Percentiles rank a stretch among this genome's conserved stretches.
Evolutionary conservation across 495 filamentous ascomycete genomes (phyloP).

Genomic region (Podospora comata): DNA sequence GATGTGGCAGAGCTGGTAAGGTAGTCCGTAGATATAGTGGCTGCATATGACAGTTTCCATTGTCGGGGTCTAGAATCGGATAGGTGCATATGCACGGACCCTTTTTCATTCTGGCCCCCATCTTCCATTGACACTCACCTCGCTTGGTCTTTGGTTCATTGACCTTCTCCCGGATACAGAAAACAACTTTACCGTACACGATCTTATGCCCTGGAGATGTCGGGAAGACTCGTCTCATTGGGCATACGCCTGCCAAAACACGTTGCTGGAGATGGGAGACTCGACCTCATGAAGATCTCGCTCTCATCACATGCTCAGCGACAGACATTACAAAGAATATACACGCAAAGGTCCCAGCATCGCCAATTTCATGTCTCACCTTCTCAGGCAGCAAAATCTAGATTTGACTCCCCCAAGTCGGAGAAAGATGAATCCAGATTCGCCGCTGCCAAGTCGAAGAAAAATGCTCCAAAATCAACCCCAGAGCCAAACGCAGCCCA

Average conservation of each 20-base stretch:
- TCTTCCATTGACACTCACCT: not conserved
- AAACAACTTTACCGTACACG: not conserved
- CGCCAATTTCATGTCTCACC: not conserved
- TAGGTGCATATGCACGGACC: not conserved
- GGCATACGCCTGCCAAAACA: not conserved
- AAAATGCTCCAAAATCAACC: not conserved
- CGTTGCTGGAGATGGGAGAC: not conserved
- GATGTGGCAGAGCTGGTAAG: constrained; percentile 12
- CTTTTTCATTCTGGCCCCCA: not conserved
- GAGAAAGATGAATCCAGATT: not conserved
- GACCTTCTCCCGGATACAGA: not conserved
- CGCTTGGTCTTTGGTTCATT: not conserved
- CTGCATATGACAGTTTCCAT: not conserved
- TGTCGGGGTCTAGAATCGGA: not conserved
- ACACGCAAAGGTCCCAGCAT: not conserved
- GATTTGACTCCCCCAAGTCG: not conserved
- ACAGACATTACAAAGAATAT: not conserved
- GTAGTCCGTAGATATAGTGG: not conserved
- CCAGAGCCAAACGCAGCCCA: not conserved
- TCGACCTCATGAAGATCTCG: not conserved
- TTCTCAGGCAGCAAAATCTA: not conserved
- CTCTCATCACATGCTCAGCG: not conserved
- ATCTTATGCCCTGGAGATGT: not conserved
- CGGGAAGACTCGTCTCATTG: not conserved
- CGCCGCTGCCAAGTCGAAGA: not conserved